A percentile compares a stretch with the other conserved stretches of the same genome.
phyloP scores from a whole-genome alignment of 2,329 filamentous ascomycete genomes.

The Juglanconis oblonga region DNA sequence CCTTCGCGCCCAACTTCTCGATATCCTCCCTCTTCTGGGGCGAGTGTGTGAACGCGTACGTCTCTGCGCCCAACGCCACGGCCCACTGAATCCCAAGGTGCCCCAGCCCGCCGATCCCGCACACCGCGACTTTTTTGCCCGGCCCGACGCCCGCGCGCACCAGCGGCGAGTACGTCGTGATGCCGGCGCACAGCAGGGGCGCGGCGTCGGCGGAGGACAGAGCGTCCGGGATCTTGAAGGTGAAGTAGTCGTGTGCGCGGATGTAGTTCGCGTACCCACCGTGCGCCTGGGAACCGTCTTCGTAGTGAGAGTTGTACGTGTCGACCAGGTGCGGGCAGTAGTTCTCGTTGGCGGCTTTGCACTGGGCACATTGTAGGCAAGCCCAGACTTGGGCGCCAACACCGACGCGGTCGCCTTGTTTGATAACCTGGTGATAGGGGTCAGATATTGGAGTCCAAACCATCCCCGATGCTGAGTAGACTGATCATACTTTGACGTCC shows the following conservation, averaged over 20 bases:
- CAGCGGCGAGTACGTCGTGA: slow-evolving; percentile 71
- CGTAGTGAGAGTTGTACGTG: slow-evolving; percentile 58
- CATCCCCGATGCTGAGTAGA: slow-evolving; percentile 30
- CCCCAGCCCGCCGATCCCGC: slow-evolving; percentile 71
- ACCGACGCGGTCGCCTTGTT: slow-evolving; percentile 62
- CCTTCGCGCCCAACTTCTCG: slow-evolving; percentile 60
- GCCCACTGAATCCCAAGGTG: slow-evolving; percentile 72
- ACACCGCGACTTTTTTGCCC: slow-evolving; percentile 67
- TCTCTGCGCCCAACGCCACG: slow-evolving; percentile 66
- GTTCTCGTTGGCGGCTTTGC: slow-evolving; percentile 47
- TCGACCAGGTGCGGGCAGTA: slow-evolving; percentile 44
- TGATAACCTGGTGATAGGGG: slow-evolving; percentile 34
- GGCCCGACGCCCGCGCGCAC: slow-evolving; percentile 64
- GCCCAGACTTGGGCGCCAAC: slow-evolving; percentile 59
- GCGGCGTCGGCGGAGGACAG: slow-evolving; percentile 50
- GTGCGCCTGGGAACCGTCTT: slow-evolving; percentile 54
- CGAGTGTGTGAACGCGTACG: slow-evolving; percentile 62
- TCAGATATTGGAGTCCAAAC: slow-evolving; percentile 24
- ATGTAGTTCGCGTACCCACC: slow-evolving; percentile 59
- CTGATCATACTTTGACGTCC: slow-evolving; percentile 25
- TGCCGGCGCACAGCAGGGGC: slow-evolving; percentile 74
- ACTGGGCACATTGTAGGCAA: slow-evolving; percentile 50
- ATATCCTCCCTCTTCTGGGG: slow-evolving; percentile 58
- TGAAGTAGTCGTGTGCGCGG: slow-evolving; percentile 55
- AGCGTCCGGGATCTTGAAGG: slow-evolving; percentile 54